These are phyloP conservation scores for Apodospora peruviana DNA, from an alignment of 495 filamentous ascomycete species.

Conservation along the genomic window DNA sequence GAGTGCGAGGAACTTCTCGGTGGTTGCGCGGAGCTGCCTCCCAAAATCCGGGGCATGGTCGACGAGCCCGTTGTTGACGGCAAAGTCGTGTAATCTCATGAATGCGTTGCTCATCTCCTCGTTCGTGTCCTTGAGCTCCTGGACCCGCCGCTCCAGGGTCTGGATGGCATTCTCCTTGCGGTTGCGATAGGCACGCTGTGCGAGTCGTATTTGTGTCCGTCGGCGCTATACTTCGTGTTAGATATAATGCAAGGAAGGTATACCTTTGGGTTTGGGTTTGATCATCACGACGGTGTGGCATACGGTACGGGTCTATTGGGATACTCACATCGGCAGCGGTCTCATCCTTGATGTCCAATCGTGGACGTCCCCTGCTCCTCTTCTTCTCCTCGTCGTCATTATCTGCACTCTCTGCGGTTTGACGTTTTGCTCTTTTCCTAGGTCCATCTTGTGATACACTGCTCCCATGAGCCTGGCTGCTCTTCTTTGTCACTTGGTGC, in stretches of 20 bases:
- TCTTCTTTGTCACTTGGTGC: slow-evolving; percentile 12
- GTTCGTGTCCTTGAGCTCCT: slow-evolving; percentile 58
- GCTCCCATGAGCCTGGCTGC: not conserved
- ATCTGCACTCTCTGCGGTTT: slow-evolving; percentile 9
- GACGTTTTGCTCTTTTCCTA: slow-evolving; percentile 21
- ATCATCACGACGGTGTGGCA: slow-evolving; percentile 1
- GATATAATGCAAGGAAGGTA: not conserved
- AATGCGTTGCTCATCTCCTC: slow-evolving; percentile 72
- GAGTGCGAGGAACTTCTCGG: slow-evolving; percentile 39
- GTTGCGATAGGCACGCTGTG: slow-evolving; percentile 78
- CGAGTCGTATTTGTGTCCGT: slow-evolving; percentile 80
- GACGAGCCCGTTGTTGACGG: slow-evolving; percentile 43
- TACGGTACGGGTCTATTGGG: too few relatives aligned
- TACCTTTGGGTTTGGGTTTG: not conserved
- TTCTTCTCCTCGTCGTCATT: slow-evolving; percentile 41
- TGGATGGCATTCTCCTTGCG: slow-evolving; percentile 77
- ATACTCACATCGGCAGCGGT: slow-evolving; percentile 50
- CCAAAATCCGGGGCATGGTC: slow-evolving; percentile 46
- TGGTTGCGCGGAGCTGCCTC: slow-evolving; percentile 38
- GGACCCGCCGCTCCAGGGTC: slow-evolving; percentile 62
- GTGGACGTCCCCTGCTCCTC: slow-evolving; percentile 57
- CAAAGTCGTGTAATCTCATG: slow-evolving; percentile 60
- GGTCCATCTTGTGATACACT: slow-evolving; percentile 19
- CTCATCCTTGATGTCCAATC: slow-evolving; percentile 67
- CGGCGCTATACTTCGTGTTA: slow-evolving; percentile 53